phyloP scores from a whole-genome alignment of 2,329 filamentous ascomycete species.

The Aspergillus fumigatiaffinis region DNA sequence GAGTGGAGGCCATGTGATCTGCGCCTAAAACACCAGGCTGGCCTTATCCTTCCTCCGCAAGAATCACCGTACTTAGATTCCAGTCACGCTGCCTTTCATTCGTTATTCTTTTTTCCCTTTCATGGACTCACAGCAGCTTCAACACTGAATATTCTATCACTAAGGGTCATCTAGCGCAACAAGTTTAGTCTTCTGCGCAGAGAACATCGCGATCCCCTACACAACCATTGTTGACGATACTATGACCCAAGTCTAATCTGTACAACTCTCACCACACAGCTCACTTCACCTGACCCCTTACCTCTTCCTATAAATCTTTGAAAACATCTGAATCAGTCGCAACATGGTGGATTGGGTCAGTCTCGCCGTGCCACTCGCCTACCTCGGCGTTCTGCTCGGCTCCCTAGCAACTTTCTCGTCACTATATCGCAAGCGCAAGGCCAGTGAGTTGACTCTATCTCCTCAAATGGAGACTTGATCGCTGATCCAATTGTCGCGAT shows the following conservation, averaged over 20 bases:
- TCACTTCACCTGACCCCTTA: background rate
- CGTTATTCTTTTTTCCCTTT: background rate
- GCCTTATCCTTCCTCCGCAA: constrained; percentile 15
- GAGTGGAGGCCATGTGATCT: constrained; percentile 16
- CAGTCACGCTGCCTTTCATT: background rate
- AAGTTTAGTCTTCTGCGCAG: background rate
- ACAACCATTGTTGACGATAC: background rate
- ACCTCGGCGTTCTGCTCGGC: constrained; percentile 80
- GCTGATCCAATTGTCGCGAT: constrained; percentile 16
- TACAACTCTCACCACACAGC: background rate
- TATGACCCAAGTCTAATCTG: constrained; percentile 11
- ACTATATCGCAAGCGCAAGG: constrained; percentile 89
- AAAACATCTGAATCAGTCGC: constrained; percentile 9
- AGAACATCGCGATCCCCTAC: background rate
- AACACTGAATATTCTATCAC: background rate
- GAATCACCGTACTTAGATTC: background rate
- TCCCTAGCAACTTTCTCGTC: constrained; percentile 89
- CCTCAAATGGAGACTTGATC: background rate
- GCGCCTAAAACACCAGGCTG: constrained; percentile 25
- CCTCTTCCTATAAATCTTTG: constrained; percentile 6
- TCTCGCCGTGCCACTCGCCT: constrained; percentile 81
- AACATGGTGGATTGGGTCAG: constrained; percentile 71
- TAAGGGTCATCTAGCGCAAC: background rate
- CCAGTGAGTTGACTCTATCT: constrained; percentile 51
- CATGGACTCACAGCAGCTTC: background rate